These are phyloP conservation scores for Rhizophora mangle DNA, from an alignment of 345 rosid genomes.

Conservation along the genomic window DNA sequence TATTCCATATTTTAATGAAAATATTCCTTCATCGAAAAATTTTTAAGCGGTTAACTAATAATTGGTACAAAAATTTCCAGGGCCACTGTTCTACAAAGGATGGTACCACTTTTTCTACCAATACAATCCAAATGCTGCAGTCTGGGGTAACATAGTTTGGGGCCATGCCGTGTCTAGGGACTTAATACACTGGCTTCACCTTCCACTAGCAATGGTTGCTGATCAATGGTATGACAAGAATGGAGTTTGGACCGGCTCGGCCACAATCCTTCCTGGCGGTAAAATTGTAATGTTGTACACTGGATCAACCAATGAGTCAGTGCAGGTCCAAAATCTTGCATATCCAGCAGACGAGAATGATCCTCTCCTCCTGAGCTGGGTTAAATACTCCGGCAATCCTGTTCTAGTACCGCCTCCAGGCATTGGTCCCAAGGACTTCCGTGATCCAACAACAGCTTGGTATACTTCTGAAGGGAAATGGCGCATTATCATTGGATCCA, in stretches of 20 bases:
- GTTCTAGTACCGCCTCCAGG: conserved; percentile 74
- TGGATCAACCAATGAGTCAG: conserved; percentile 64
- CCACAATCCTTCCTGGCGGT: conserved; percentile 81
- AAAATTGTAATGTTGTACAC: conserved; percentile 78
- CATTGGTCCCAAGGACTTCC: conserved; percentile 59
- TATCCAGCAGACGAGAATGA: conserved; percentile 72
- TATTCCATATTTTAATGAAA: neutral
- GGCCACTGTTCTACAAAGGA: conserved; percentile 87
- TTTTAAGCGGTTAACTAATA: neutral
- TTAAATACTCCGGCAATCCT: conserved; percentile 66
- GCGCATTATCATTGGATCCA: conserved; percentile 75
- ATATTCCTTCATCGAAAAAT: neutral
- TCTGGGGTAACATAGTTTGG: conserved; percentile 96
- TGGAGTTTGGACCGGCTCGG: conserved; percentile 95
- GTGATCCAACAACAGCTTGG: conserved; percentile 99
- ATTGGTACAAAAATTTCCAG: conserved; percentile 27
- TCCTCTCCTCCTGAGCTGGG: conserved; percentile 72
- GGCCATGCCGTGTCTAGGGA: conserved; percentile 89
- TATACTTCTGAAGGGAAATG: conserved; percentile 68
- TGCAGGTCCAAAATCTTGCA: conserved; percentile 88
- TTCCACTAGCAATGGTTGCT: conserved; percentile 81
- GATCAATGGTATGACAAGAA: conserved; percentile 76
- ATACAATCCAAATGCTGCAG: conserved; percentile 75
- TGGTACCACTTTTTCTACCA: conserved; percentile 97
- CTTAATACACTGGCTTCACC: conserved; percentile 80